Evolutionary conservation across 2,329 filamentous ascomycete species (phyloP).

Genomic region (Alternaria gansuensis): DNA sequence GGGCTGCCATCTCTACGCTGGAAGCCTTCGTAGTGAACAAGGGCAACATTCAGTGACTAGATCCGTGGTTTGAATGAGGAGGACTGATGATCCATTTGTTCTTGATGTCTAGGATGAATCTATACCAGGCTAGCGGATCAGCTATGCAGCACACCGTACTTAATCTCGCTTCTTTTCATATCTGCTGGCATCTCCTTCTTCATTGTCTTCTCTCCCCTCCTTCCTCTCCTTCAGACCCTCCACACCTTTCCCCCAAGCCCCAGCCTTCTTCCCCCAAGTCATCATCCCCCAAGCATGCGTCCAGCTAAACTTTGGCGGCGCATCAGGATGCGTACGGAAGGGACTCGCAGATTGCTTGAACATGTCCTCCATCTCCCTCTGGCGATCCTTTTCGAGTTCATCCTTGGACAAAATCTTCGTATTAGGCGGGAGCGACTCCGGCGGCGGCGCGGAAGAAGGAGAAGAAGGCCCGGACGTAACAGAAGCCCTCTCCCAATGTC

Average conservation of each 20-base stretch:
- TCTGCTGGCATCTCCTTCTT: not conserved
- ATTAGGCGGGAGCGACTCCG: constrained; percentile 21
- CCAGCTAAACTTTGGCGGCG: constrained; percentile 62
- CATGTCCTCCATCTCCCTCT: constrained; percentile 35
- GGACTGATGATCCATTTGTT: not conserved
- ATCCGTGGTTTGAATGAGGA: constrained; percentile 39
- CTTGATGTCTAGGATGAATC: not conserved
- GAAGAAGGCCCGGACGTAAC: not conserved
- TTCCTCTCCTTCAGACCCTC: constrained; percentile 53
- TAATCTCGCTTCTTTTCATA: constrained; percentile 1
- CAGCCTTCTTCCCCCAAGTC: constrained; percentile 63
- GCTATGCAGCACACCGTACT: not conserved
- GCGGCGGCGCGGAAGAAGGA: not conserved
- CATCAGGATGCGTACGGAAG: constrained; percentile 55
- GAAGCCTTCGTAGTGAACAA: constrained; percentile 96
- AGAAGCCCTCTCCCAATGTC: constrained; percentile 68
- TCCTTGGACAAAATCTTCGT: constrained; percentile 29
- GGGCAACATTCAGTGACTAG: constrained; percentile 70
- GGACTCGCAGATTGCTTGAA: constrained; percentile 59
- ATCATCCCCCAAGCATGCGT: constrained; percentile 64
- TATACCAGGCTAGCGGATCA: not conserved
- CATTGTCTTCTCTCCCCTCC: not conserved
- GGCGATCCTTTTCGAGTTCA: constrained; percentile 39
- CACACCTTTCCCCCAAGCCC: constrained; percentile 61
- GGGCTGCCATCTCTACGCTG: constrained; percentile 84